Base-by-base conservation (phyloP, 331 rosid genomes). In the Rhamnella rubrinervis region DNA sequence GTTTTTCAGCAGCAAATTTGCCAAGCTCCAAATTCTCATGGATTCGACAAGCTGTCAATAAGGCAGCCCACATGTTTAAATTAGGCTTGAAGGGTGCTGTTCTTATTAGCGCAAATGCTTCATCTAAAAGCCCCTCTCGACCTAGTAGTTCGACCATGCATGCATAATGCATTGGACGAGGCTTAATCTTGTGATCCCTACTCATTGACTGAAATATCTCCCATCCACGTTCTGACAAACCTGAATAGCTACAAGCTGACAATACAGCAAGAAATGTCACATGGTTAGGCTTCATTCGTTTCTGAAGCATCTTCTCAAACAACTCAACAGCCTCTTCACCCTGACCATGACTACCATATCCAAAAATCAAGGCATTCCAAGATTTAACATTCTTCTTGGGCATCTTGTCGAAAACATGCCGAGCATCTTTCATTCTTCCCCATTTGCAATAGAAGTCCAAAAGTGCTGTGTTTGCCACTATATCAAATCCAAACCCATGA, bases 401-500 rank as follows among this genome's bases (percentile, higher is more conserved):
- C 90, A 90, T 90, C 75, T 76, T 76, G 66, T 93, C 87, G 44
- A 93, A 93, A 73, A 93, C 90, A 83, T 78, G 84, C 0, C 73
- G 84, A 11, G 98, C 98, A 64, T 90, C 96, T 77, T 86, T 86
- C 75, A 88, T 77, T 66, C 89, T 88, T 21, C 97, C 98, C 98
- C 97, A 90, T 82, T 93, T 93, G 86, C 98, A 77, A 66, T 93
- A 93, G 78, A 93, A 90, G 75, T 93, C 96, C 52, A 90, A 90
- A 6, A 93, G 92, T n/a, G 92, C 72, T 4, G 98, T 81, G 81
- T 85, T 93, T 1, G 96, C 96, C 66, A 93, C 97, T 49, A 85
- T 49, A 61, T 93, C 96, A 37, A 80, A 78, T 58, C 89, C 97
- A 67, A 77, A 88, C 51, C 97, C 97, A 51, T 77, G 90, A n/a